Percentiles rank a stretch among this genome's conserved stretches.
Conservation (phyloP, 208 protist species). For the Phytomonas sp. region DNA sequence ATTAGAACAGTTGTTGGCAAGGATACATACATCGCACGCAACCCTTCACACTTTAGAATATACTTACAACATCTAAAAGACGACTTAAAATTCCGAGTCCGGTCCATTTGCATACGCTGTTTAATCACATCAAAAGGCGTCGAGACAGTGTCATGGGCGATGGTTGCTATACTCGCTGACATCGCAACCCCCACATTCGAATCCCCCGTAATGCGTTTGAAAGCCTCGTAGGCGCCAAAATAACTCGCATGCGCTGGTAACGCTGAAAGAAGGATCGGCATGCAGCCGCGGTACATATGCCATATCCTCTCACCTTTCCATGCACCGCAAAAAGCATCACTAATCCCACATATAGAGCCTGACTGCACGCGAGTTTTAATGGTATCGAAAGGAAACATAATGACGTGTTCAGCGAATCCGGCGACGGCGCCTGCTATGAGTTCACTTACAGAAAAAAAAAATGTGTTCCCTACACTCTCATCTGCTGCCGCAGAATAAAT, state of each 20-base stretch:
- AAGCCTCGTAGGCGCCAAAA: slow-evolving; percentile 88
- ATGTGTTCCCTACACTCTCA: background rate
- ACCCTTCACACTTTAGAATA: slow-evolving; percentile 49
- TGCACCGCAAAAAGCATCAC: slow-evolving; percentile 20
- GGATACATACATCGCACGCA: slow-evolving; percentile 68
- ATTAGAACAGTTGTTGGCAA: slow-evolving; percentile 88
- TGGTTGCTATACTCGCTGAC: slow-evolving; percentile 55
- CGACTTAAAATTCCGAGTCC: slow-evolving; percentile 29
- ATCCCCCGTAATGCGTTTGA: slow-evolving; percentile 57
- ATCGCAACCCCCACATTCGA: slow-evolving; percentile 32
- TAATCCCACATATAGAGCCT: slow-evolving; percentile 22
- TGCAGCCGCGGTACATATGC: slow-evolving; percentile 77
- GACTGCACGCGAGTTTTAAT: slow-evolving; percentile 89
- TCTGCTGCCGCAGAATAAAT: background rate
- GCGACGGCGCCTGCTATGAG: slow-evolving; percentile 73
- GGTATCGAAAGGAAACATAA: slow-evolving; percentile 93
- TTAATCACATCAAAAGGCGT: slow-evolving; percentile 93
- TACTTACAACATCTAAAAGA: slow-evolving; percentile 38
- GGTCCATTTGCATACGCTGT: slow-evolving; percentile 91
- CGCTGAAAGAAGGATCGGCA: slow-evolving; percentile 72
- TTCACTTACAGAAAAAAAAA: slow-evolving; percentile 40
- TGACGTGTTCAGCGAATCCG: slow-evolving; percentile 87
- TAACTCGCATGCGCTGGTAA: slow-evolving; percentile 89
- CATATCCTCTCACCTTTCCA: slow-evolving; percentile 41
- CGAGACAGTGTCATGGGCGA: slow-evolving; percentile 86